A percentile compares a stretch with the other conserved stretches of the same genome.
Evolutionary conservation across 805 yeast genomes (phyloP).

Genomic region (Saccharomycopsis schoenii): DNA sequence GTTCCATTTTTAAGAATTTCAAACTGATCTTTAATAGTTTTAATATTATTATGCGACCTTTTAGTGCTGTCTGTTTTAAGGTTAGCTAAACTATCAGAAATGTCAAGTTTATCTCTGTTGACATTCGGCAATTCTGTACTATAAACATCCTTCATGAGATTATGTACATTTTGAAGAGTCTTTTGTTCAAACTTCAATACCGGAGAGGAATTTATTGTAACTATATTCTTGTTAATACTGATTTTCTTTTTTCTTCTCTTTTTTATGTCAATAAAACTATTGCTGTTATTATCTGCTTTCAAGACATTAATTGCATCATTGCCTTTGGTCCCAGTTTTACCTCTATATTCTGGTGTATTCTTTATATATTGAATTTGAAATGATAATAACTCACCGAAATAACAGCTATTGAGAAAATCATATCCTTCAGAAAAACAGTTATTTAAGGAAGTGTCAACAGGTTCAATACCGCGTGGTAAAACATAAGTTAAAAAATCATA

Average conservation of each 20-base stretch:
- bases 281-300: background rate
- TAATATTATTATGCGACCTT: background rate
- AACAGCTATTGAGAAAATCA: conserved; percentile 8
- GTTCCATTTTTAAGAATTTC: background rate
- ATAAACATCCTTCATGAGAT: background rate
- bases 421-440: conserved; percentile 7
- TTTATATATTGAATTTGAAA: background rate
- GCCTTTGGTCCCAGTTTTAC: background rate
- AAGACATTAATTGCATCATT: background rate
- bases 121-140: background rate
- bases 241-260: background rate
- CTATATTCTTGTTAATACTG: background rate
- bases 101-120: background rate
- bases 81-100: background rate
- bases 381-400: conserved; percentile 12
- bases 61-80: background rate
- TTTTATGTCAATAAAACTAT: background rate
- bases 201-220: background rate
- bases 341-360: background rate
- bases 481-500: conserved; percentile 5
- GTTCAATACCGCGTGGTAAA: conserved; percentile 17
- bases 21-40: background rate
- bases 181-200: background rate
- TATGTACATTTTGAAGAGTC: background rate
- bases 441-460: conserved; percentile 14